Evolutionary conservation across 2,329 filamentous ascomycete genomes (phyloP).

Genomic region (Colletotrichum sp.): DNA sequence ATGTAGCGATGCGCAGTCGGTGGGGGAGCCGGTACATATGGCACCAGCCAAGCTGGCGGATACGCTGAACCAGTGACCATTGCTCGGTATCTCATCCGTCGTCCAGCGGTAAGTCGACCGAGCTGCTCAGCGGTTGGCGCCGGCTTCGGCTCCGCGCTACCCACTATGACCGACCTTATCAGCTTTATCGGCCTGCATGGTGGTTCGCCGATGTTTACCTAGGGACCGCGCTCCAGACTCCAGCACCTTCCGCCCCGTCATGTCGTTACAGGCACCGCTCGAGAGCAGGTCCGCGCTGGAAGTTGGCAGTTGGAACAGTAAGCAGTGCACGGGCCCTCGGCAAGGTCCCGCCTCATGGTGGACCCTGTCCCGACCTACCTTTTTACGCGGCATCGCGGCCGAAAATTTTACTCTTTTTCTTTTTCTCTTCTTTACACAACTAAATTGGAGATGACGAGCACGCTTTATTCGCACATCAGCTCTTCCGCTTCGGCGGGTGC

Average conservation of each 20-base stretch:
- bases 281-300: not conserved
- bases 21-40: constrained; percentile 13
- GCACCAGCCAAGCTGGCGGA: not conserved
- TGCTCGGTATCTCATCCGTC: not conserved
- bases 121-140: not conserved
- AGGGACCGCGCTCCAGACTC: not conserved
- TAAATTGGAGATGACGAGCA: constrained; percentile 82
- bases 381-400: not conserved
- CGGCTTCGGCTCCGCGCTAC: not conserved
- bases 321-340: constrained; percentile 4
- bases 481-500: constrained; percentile 57
- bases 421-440: constrained; percentile 66
- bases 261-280: not conserved
- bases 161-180: not conserved
- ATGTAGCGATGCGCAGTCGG: not conserved
- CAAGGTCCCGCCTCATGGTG: not conserved
- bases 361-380: not conserved
- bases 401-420: constrained; percentile 26
- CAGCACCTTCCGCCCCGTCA: not conserved
- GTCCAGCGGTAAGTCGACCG: constrained; percentile 9
- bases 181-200: not conserved
- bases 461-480: constrained; percentile 63
- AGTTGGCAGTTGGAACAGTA: not conserved
- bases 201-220: not conserved
- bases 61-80: not conserved